phyloP scores from a whole-genome alignment of 2,329 filamentous ascomycete species.

The Thermothelomyces thermophilus region DNA sequence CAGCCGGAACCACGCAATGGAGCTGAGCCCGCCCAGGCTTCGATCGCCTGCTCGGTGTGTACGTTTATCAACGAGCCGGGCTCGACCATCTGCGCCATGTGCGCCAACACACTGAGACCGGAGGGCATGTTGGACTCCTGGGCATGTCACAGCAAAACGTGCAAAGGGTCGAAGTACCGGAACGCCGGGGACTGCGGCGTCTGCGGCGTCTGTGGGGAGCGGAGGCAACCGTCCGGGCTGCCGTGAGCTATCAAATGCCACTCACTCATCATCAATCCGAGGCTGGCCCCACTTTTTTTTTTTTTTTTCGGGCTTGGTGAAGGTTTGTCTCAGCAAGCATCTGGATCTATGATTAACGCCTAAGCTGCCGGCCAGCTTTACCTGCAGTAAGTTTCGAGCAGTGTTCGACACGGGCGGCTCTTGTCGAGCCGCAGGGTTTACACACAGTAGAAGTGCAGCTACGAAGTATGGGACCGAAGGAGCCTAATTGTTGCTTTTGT shows the following conservation, averaged over 20 bases:
- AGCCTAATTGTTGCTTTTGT: no score
- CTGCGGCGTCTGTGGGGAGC: slow-evolving; percentile 55
- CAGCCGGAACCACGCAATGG: not conserved
- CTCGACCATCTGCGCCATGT: slow-evolving; percentile 58
- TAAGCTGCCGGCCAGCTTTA: no score
- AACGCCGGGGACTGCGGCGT: slow-evolving; percentile 64
- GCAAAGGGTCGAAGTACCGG: slow-evolving; percentile 51
- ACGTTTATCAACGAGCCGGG: slow-evolving; percentile 54
- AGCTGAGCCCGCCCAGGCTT: not conserved
- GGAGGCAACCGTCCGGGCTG: slow-evolving; percentile 8
- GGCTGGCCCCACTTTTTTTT: no score
- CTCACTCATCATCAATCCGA: slow-evolving; percentile 1
- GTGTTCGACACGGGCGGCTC: no score
- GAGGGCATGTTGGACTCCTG: slow-evolving; percentile 51
- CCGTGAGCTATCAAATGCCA: not conserved
- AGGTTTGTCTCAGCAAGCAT: no score
- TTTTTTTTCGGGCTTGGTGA: not conserved
- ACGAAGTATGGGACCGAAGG: no score
- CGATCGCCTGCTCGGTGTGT: slow-evolving; percentile 52
- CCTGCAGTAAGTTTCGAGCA: no score
- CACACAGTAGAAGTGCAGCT: no score
- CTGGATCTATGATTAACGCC: no score
- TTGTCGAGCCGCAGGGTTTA: no score
- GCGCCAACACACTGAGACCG: slow-evolving; percentile 61
- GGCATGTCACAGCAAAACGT: slow-evolving; percentile 53